Conservation (phyloP, 805 yeast species). For the Debaryomyces hansenii region DNA sequence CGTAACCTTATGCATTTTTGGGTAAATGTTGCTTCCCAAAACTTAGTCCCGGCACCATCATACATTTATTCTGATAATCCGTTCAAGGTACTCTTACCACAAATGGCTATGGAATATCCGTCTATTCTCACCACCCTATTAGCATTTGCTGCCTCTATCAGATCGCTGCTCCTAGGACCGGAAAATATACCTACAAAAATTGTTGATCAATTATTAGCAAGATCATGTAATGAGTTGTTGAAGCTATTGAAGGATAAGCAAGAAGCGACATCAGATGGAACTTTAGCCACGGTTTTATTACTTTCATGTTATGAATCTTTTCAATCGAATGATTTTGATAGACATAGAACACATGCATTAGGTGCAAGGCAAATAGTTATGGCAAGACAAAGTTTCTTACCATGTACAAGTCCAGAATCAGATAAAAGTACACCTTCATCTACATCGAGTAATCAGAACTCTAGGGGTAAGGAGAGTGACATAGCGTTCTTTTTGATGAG, state of each 20-base stretch:
- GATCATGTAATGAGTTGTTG: slow-evolving; percentile 59
- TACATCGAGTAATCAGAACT: neutral
- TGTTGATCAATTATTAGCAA: slow-evolving; percentile 51
- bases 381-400: slow-evolving; percentile 36
- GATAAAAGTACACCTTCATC: neutral
- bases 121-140: slow-evolving; percentile 58
- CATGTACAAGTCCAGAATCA: neutral
- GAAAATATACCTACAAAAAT: slow-evolving; percentile 37
- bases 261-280: slow-evolving; percentile 62
- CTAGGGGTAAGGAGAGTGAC: slow-evolving; percentile 31
- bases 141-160: slow-evolving; percentile 38
- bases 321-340: slow-evolving; percentile 43
- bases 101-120: slow-evolving; percentile 61
- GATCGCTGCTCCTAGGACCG: slow-evolving; percentile 23
- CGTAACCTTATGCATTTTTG: slow-evolving; percentile 64
- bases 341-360: slow-evolving; percentile 64
- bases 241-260: slow-evolving; percentile 47
- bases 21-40: slow-evolving; percentile 57
- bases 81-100: slow-evolving; percentile 62
- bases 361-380: slow-evolving; percentile 68
- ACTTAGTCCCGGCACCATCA: slow-evolving; percentile 66
- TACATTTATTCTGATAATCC: slow-evolving; percentile 60
- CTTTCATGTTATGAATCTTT: slow-evolving; percentile 56
- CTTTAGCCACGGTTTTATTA: slow-evolving; percentile 61
- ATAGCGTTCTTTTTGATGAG: slow-evolving; percentile 57